Base-by-base conservation (phyloP, 1,284 basidiomycete species). In the Moniliella sp. region DNA sequence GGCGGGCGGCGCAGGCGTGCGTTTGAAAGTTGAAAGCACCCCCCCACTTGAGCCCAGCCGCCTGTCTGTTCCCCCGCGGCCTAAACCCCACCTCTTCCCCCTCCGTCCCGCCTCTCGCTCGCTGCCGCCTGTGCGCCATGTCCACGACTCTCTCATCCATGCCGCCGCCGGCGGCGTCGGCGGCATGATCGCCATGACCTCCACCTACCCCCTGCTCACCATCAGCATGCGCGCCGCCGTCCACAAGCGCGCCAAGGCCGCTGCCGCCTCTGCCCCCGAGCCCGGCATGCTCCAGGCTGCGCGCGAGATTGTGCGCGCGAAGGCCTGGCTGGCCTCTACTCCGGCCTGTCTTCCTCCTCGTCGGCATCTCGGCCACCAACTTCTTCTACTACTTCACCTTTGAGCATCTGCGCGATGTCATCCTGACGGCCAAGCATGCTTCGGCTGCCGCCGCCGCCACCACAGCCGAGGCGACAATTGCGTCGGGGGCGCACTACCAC, bases 281-380 rank as follows among this genome's bases (percentile, higher is more conserved):
- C 13, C 8, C 9, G 17, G 5, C 4, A 14, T 30, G n/a, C n/a
- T n/a, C n/a, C n/a, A n/a, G n/a, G n/a, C n/a, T n/a, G 65, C 86
- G 18, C 45, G 74, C 28, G 76, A 80, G 58, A 76, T 78, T 40
- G 64, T 88, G 74, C 76, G 59, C 69, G 74, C 19, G 86, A 97
- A 63, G 91, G 91, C 14, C 46, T 84, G 13, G 47, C 69, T 0
- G 84, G 82, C 1, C 65, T 97, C 13, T 97, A 94, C 61, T 77
- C 75, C 40, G 88, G 88, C 1, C 64, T 97, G 14, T 72, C 69
- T 43, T 83, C 82, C 15, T 81, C 78, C 65, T 94, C 36, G 66
- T 86, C 21, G 88, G 84, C 2, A 83, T 97, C 42, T 81, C 81
- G 10, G 68, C 93, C 17, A 91, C 86, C 18, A 94, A 97, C 61